phyloP scores from a whole-genome alignment of 2,329 filamentous ascomycete genomes.

The Fusarium sp. region DNA sequence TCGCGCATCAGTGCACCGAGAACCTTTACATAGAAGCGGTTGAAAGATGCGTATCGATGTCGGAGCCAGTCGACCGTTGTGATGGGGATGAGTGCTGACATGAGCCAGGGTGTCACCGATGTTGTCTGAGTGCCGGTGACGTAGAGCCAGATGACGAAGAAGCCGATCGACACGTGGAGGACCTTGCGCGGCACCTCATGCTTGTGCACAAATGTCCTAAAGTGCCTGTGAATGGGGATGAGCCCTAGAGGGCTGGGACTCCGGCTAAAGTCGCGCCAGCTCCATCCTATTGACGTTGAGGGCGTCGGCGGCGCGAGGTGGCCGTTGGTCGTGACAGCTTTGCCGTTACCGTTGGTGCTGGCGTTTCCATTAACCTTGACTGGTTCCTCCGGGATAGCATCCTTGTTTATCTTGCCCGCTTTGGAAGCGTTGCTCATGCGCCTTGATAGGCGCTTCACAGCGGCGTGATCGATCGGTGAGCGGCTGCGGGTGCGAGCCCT shows the following conservation, averaged over 20 bases:
- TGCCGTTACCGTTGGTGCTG: constrained; percentile 49
- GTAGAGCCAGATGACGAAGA: constrained; percentile 91
- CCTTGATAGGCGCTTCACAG: constrained; percentile 65
- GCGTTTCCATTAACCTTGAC: constrained; percentile 49
- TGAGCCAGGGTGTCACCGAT: constrained; percentile 85
- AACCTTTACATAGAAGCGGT: constrained; percentile 85
- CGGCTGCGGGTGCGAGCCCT: constrained; percentile 78
- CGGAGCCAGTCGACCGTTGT: constrained; percentile 84
- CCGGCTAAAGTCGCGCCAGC: constrained; percentile 88
- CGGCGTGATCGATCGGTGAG: constrained; percentile 70
- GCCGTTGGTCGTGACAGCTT: constrained; percentile 62
- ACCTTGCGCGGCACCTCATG: constrained; percentile 96
- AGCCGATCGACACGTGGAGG: constrained; percentile 96
- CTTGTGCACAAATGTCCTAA: constrained; percentile 91
- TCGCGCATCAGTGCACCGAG: constrained; percentile 96
- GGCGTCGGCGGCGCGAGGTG: constrained; percentile 77
- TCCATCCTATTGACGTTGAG: constrained; percentile 71
- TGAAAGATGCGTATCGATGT: constrained; percentile 84
- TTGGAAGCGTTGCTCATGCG: constrained; percentile 55
- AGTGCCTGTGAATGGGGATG: constrained; percentile 94
- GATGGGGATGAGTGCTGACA: constrained; percentile 85
- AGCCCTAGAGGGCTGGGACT: constrained; percentile 93
- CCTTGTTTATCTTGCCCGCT: constrained; percentile 42
- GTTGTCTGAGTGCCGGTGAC: constrained; percentile 79
- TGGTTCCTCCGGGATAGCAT: constrained; percentile 34